phyloP scores from a whole-genome alignment of 495 filamentous ascomycete genomes.

The Xanthoparmelia taractica region DNA sequence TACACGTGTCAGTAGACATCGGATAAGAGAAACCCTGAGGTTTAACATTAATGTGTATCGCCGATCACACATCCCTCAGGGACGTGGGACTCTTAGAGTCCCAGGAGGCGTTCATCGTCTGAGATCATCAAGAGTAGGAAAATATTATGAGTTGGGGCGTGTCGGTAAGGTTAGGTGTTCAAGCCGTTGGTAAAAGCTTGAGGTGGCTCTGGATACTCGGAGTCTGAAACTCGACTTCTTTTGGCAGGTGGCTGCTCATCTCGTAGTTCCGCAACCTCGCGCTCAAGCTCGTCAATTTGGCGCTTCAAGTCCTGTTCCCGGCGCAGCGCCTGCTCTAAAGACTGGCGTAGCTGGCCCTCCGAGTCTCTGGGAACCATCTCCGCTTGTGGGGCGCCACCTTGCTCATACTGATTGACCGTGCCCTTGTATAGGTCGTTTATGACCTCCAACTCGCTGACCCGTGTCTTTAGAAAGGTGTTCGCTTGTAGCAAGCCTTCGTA shows the following conservation, averaged over 20 bases:
- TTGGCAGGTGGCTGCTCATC: conserved; percentile 41
- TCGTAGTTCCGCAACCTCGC: conserved; percentile 43
- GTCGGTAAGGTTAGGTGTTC: conserved; percentile 4
- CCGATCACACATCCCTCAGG: not conserved
- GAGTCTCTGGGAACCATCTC: conserved; percentile 51
- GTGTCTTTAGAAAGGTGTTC: conserved; percentile 78
- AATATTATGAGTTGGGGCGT: not conserved
- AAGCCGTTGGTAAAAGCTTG: conserved; percentile 7
- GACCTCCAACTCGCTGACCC: conserved; percentile 87
- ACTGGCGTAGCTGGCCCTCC: conserved; percentile 55
- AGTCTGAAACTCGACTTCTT: conserved; percentile 39
- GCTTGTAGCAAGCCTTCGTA: conserved; percentile 69
- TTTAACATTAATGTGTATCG: conserved; percentile 12
- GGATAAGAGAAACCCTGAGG: not conserved
- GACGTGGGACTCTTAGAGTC: not conserved
- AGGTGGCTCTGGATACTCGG: conserved; percentile 36
- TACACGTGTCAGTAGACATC: conserved; percentile 7
- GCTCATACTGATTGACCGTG: conserved; percentile 79
- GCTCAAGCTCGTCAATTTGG: conserved; percentile 72
- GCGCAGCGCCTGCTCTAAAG: conserved; percentile 65
- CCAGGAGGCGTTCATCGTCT: not conserved
- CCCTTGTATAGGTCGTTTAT: conserved; percentile 90
- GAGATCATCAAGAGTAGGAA: not conserved
- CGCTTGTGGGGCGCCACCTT: conserved; percentile 59
- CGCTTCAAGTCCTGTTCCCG: conserved; percentile 78